Evolutionary conservation across 2,329 filamentous ascomycete species (phyloP).

Genomic region (Colletotrichum cuscutae): DNA sequence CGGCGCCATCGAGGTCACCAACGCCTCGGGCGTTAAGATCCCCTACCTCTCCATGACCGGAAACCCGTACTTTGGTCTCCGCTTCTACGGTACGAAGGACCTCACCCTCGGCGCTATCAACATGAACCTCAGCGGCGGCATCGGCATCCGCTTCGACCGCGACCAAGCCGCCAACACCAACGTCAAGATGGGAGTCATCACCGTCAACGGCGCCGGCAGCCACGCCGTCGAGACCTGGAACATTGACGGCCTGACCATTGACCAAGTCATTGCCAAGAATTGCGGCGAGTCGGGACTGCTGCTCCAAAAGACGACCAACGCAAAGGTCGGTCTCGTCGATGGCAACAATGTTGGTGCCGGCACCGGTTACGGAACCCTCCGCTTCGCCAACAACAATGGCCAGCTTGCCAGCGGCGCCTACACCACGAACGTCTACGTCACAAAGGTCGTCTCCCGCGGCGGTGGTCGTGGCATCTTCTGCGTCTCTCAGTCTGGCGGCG

Average conservation of each 20-base stretch:
- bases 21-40: slow-evolving; percentile 60
- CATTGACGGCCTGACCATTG: slow-evolving; percentile 63
- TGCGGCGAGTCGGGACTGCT: slow-evolving; percentile 68
- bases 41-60: slow-evolving; percentile 68
- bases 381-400: slow-evolving; percentile 68
- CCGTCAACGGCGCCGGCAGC: slow-evolving; percentile 61
- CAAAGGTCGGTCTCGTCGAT: slow-evolving; percentile 63
- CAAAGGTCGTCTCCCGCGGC: slow-evolving; percentile 64
- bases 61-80: slow-evolving; percentile 66
- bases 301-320: slow-evolving; percentile 63
- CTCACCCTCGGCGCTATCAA: slow-evolving; percentile 62
- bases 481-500: slow-evolving; percentile 65
- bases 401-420: slow-evolving; percentile 59
- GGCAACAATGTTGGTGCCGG: slow-evolving; percentile 63
- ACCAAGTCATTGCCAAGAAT: slow-evolving; percentile 61
- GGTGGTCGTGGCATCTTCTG: slow-evolving; percentile 68
- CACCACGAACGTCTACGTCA: slow-evolving; percentile 61
- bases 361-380: slow-evolving; percentile 65
- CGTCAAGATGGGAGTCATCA: slow-evolving; percentile 63
- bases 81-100: slow-evolving; percentile 62
- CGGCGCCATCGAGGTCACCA: slow-evolving; percentile 64
- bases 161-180: slow-evolving; percentile 62
- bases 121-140: slow-evolving; percentile 63
- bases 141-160: slow-evolving; percentile 68
- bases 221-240: slow-evolving; percentile 71